Evolutionary conservation across 805 yeast species (phyloP), one percentile per base, ranked within the genome.

Genomic region (Saccharomycopsis oosterbeekiorum): DNA sequence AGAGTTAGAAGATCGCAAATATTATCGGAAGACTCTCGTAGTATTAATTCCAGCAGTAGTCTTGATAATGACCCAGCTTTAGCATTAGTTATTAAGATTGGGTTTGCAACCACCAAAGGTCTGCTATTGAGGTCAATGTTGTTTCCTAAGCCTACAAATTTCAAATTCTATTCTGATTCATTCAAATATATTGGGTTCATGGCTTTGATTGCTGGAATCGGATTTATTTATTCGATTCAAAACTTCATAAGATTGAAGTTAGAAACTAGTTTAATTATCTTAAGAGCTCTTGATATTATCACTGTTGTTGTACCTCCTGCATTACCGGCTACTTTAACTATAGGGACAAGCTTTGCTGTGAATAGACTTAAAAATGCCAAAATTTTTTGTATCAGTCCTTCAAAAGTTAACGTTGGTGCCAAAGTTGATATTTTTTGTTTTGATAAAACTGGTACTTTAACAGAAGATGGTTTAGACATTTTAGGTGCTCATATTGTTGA

Each of bases 251-350:
- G 82, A 67, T 74, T 94, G 64, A 94, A 96, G 0, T 72, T 94
- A 43, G 84, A 86, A 4, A 80, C 80, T 64, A 78, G 78, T 56
- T 73, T 86, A 42, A 93, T 94, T 77, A 78, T 92, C 5, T 75
- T 94, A 60, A 81, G 99, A 67, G 98, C 98, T 0, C 76, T 94
- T 60, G 99, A 94, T 74, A 82, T 94, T 59, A 86, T 94, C 60
- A 94, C 99, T 0, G 91, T 94, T 70, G 99, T 94, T 6, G 97
- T 94, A 1, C 99, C 99, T 0, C 99, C 99, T 0, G 99, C 99
- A 0, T 78, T 94, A 55, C 99, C 99, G 0, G 99, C 99, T 0
- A 94, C 99, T 0, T 76, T 94, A 64, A 91, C 99, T 0, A 93
- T 94, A 63, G 99, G 99, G 19, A 92, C 97, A 0, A 89, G 93